Evolutionary conservation across 345 rosid species (phyloP).

Genomic region (Physaria fendleri): DNA sequence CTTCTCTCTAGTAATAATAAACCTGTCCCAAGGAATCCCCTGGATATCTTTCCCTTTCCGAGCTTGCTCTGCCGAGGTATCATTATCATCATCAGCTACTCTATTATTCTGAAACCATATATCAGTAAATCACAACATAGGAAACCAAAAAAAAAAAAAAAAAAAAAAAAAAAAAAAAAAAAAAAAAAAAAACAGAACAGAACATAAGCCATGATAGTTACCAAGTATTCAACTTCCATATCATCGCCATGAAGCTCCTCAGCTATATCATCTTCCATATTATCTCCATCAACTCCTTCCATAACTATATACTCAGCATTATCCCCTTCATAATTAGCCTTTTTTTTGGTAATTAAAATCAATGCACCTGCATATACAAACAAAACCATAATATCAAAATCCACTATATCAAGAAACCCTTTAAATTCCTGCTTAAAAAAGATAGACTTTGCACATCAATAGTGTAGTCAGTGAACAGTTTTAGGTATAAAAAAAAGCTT

Average conservation of each 20-base stretch:
- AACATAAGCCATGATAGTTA: constrained; percentile 12
- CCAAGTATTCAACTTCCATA: constrained; percentile 43
- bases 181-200: constrained; percentile 27
- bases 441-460: background rate
- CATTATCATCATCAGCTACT: constrained; percentile 47
- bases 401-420: background rate
- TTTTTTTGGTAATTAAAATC: constrained; percentile 11
- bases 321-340: constrained; percentile 58
- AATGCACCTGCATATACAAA: background rate
- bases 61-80: constrained; percentile 75
- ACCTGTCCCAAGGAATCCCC: constrained; percentile 96
- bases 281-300: constrained; percentile 62
- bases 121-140: background rate
- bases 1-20: constrained; percentile 76
- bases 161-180: constrained; percentile 12
- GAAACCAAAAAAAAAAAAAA: constrained; percentile 12
- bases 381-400: background rate
- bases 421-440: background rate
- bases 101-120: constrained; percentile 40
- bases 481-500: background rate
- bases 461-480: background rate
- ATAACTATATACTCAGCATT: constrained; percentile 57
- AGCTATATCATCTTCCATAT: constrained; percentile 59
- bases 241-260: no score
- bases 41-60: constrained; percentile 88